These are phyloP conservation scores for Rosa hybrid DNA, from an alignment of 331 rosid species.

Conservation along the genomic window DNA sequence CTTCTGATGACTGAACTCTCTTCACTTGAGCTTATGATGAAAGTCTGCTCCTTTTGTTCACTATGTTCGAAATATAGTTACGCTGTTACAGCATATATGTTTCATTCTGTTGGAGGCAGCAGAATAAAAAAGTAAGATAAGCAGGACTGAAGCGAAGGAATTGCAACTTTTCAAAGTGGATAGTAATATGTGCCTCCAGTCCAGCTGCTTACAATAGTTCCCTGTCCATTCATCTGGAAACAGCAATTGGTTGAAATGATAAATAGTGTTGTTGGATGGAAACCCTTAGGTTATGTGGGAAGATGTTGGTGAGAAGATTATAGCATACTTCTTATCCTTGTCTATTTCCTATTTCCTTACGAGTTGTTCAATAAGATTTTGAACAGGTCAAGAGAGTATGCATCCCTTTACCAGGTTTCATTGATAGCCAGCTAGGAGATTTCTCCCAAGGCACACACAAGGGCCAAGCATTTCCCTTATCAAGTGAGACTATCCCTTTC, in stretches of 20 bases:
- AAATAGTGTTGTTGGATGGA: constrained; percentile 73
- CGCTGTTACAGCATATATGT: background rate
- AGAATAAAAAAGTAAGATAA: background rate
- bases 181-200: constrained; percentile 3
- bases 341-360: background rate
- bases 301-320: constrained; percentile 70
- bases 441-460: constrained; percentile 73
- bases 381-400: constrained; percentile 81
- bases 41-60: background rate
- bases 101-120: background rate
- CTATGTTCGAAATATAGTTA: background rate
- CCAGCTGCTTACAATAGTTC: background rate
- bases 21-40: background rate
- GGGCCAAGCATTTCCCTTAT: constrained; percentile 90
- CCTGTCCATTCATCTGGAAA: background rate
- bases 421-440: constrained; percentile 48
- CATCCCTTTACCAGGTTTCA: constrained; percentile 71
- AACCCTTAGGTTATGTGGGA: constrained; percentile 95
- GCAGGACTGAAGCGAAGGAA: background rate
- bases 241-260: constrained; percentile 71
- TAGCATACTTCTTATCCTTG: constrained; percentile 4
- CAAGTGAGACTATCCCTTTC: constrained; percentile 55
- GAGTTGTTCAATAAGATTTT: background rate
- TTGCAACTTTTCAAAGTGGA: background rate
- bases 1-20: background rate